phyloP scores from a whole-genome alignment of 2,329 filamentous ascomycete genomes.

The Fusarium praegraminearum region DNA sequence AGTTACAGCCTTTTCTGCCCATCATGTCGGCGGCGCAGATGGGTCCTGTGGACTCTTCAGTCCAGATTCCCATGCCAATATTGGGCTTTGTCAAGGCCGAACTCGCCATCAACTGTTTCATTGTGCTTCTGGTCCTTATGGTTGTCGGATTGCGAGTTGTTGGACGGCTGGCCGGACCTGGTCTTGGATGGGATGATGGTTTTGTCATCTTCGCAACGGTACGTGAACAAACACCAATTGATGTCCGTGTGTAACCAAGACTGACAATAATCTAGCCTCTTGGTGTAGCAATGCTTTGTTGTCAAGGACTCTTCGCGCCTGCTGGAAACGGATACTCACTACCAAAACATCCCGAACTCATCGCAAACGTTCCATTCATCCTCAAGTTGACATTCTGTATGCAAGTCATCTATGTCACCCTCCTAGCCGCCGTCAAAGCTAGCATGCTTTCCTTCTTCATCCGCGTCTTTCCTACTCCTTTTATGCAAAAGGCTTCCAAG shows the following conservation, averaged over 20 bases:
- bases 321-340: conserved; percentile 45
- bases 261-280: conserved; percentile 41
- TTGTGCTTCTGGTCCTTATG: conserved; percentile 49
- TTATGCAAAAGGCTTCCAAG: conserved; percentile 47
- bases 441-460: conserved; percentile 49
- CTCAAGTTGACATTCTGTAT: conserved; percentile 48
- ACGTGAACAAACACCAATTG: background rate
- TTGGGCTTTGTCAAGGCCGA: conserved; percentile 47
- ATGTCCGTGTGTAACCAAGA: background rate
- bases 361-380: conserved; percentile 44
- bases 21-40: conserved; percentile 20
- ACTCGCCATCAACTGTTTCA: conserved; percentile 48
- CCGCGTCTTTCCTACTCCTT: conserved; percentile 45
- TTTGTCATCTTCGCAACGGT: conserved; percentile 48
- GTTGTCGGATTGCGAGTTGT: conserved; percentile 47
- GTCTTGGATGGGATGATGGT: conserved; percentile 51
- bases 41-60: conserved; percentile 26
- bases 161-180: conserved; percentile 49
- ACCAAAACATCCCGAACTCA: conserved; percentile 27
- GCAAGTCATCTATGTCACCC: conserved; percentile 44
- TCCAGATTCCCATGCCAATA: conserved; percentile 29
- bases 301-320: conserved; percentile 46
- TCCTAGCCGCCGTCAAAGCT: conserved; percentile 45
- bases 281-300: conserved; percentile 46
- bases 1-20: background rate